Base-by-base conservation (phyloP, 768 basidiomycete species). In the Lyophyllum semitale region DNA sequence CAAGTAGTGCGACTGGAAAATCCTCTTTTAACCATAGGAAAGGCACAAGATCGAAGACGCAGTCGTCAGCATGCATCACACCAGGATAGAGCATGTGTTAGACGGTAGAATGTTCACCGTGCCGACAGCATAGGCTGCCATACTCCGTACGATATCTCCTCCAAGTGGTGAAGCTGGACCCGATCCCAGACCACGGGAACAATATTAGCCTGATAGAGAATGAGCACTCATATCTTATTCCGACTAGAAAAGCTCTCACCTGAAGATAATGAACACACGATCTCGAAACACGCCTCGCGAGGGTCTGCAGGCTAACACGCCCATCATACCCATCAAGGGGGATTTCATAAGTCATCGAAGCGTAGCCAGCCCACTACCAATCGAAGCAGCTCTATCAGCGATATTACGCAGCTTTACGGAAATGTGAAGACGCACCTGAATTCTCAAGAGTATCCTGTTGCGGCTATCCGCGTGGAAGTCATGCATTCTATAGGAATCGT, bases 221-320 rank as follows among this genome's bases (percentile, higher is more conserved):
- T 45, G 50, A 55, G 59, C 23, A 26, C 48, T 32, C 32, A 13
- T 22, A 43, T 48, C 43, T 40, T 42, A 8, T 37, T 35, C 29
- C 29, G 22, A 5, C 3, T 33, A 57, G 26, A 18, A 40, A 33
- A 51, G n/a, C 41, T 46, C 65, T 66, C 63, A 82, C 88, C 80
- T 89, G 86, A 52, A 91, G 77, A 68, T 87, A 91, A 65, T 91
- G 89, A 47, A 86, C 78, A 68, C 85, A 86, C 45, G 87, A 87
- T 58, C 89, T 78, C 15, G 84, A 83, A 45, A 88, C 81, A 51
- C 89, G 78, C 63, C 89, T 77, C 45, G 84, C 84, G 26, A 91
- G 78, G 5, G 86, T 85, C 68, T 84, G 79, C 32, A 90, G 73
- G 63, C 83, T 83, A 37, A 87, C 79, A 42, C 82, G 83, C 27